phyloP scores from a whole-genome alignment of 1,284 basidiomycete species.

The Omphalotus olearius region DNA sequence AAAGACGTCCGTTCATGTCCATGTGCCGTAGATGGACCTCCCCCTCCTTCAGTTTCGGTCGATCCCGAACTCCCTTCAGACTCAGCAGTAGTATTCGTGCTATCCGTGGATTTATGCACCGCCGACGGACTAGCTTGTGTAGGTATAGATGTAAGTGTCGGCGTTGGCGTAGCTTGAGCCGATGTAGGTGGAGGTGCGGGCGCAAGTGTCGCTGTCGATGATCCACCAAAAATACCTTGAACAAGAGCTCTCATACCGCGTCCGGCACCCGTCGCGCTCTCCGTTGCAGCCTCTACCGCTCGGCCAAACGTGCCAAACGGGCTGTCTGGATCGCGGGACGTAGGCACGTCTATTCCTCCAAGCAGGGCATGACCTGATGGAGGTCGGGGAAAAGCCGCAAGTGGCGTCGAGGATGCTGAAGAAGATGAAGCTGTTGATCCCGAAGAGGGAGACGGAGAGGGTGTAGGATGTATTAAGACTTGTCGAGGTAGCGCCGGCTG shows the following conservation, averaged over 20 bases:
- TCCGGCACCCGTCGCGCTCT: no score
- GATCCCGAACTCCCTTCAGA: constrained; percentile 1
- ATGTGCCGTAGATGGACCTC: no score
- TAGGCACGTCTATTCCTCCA: neutral
- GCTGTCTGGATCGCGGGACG: constrained; percentile 4
- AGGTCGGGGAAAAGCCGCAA: constrained; percentile 4
- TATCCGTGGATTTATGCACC: neutral
- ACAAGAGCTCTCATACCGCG: no score
- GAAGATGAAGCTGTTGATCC: neutral
- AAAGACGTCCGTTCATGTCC: no score
- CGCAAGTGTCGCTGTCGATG: no score
- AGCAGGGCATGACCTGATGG: constrained; percentile 3
- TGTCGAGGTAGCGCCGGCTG: neutral
- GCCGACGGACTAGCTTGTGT: no score
- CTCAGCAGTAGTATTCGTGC: neutral
- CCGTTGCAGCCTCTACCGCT: no score
- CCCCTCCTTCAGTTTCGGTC: no score
- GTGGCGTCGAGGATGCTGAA: neutral
- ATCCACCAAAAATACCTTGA: no score
- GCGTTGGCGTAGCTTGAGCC: no score
- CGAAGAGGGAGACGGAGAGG: constrained; percentile 4
- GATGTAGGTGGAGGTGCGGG: no score
- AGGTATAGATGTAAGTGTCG: no score
- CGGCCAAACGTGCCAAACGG: constrained; percentile 7
- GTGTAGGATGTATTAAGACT: neutral